Conservation (phyloP, 2,329 filamentous ascomycete genomes). For the Cercospora zeina region DNA sequence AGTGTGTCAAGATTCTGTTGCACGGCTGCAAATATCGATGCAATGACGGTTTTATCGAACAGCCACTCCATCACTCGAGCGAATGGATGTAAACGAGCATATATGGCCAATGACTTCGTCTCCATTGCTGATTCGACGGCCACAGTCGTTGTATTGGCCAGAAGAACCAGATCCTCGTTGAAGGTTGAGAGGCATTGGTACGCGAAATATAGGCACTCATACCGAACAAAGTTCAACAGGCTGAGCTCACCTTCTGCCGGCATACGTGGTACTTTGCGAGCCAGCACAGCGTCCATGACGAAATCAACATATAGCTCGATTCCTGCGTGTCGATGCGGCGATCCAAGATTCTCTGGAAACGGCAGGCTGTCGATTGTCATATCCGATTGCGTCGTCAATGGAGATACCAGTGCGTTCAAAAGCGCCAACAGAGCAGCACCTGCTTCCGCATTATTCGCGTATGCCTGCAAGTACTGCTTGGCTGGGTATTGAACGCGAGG, state of each 20-base stretch:
- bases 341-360: conserved; percentile 83
- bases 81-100: conserved; percentile 88
- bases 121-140: conserved; percentile 73
- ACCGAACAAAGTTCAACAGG: conserved; percentile 60
- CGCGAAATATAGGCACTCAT: conserved; percentile 82
- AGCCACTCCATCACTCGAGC: conserved; percentile 96
- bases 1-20: conserved; percentile 75
- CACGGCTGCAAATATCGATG: conserved; percentile 73
- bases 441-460: conserved; percentile 37
- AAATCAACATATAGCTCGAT: conserved; percentile 94
- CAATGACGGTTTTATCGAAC: conserved; percentile 87
- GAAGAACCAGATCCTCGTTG: conserved; percentile 87
- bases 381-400: conserved; percentile 60
- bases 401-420: conserved; percentile 69
- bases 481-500: conserved; percentile 29
- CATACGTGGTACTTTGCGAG: conserved; percentile 52
- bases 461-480: conserved; percentile 37
- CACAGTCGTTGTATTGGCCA: conserved; percentile 76
- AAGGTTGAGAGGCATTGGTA: conserved; percentile 77
- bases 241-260: conserved; percentile 69
- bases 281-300: conserved; percentile 70
- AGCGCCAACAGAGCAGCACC: conserved; percentile 78
- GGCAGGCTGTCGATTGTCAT: conserved; percentile 71
- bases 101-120: conserved; percentile 72
- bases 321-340: conserved; percentile 74